Percentiles rank a stretch among this genome's conserved stretches.
These are phyloP conservation scores for Phoma herbarum DNA, from an alignment of 2,329 filamentous ascomycete genomes.

Conservation along the genomic window DNA sequence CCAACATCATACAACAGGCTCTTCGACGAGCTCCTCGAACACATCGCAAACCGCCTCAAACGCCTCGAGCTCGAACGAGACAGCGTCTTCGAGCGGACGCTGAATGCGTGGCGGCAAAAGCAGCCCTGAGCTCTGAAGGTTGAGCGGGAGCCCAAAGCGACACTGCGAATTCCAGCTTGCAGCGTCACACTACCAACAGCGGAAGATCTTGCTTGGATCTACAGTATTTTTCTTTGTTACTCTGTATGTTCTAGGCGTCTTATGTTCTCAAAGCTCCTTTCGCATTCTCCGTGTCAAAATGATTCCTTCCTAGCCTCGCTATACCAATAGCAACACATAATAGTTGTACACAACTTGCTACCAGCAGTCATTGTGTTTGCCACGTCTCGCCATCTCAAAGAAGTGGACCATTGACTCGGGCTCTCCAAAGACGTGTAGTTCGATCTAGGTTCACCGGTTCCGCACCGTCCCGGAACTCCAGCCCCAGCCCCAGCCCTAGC, in stretches of 20 bases:
- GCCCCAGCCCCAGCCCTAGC: background rate
- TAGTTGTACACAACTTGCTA: background rate
- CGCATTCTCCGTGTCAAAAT: too few species aligned
- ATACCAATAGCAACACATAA: background rate
- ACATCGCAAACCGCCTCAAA: constrained; percentile 4
- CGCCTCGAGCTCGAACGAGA: background rate
- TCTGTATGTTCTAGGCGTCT: too few species aligned
- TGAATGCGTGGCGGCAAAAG: background rate
- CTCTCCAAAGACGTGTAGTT: background rate
- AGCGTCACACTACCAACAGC: too few species aligned
- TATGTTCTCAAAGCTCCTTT: too few species aligned
- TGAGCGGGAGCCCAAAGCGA: background rate
- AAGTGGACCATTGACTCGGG: background rate
- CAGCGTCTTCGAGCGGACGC: background rate
- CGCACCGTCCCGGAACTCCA: too few species aligned
- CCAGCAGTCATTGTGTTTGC: too few species aligned
- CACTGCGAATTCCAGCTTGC: background rate
- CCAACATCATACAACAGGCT: constrained; percentile 28
- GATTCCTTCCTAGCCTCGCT: too few species aligned
- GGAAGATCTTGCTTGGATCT: too few species aligned
- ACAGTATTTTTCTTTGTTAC: too few species aligned
- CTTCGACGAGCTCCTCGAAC: constrained; percentile 1
- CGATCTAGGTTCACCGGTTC: background rate
- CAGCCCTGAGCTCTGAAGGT: background rate
- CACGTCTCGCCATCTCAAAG: background rate